A percentile compares a stretch with the other conserved stretches of the same genome.
These are phyloP conservation scores for Coemansia sp. DNA, from an alignment of 192 early-diverging fungal species.

Conservation along the genomic window DNA sequence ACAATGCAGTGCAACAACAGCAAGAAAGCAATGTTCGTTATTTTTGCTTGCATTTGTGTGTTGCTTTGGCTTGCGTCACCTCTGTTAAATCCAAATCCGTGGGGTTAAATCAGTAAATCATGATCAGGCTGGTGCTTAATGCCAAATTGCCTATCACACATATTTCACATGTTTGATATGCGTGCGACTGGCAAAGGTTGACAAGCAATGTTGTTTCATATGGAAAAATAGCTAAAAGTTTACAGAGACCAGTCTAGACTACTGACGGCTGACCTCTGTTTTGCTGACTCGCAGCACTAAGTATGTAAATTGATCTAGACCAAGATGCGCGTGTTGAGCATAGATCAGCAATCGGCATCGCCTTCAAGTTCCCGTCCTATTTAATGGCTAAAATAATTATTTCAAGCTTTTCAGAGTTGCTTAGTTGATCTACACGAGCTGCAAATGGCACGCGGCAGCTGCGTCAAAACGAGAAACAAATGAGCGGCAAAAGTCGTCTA, in stretches of 20 bases:
- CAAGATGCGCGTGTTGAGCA: background rate
- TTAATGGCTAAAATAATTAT: background rate
- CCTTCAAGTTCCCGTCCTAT: background rate
- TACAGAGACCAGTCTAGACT: background rate
- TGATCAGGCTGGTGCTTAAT: background rate
- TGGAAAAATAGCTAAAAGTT: background rate
- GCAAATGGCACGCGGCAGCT: background rate
- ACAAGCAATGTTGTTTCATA: background rate
- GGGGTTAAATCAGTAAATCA: background rate
- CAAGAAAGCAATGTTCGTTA: background rate
- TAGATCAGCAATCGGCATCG: background rate
- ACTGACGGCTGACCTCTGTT: background rate
- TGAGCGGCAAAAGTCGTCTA: background rate
- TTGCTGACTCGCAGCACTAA: background rate
- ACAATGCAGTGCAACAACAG: conserved; percentile 8
- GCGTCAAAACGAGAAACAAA: background rate
- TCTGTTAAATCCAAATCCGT: background rate
- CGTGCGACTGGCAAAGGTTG: background rate
- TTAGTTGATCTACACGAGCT: background rate
- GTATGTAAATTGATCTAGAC: background rate
- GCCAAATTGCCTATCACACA: background rate
- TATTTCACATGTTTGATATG: background rate
- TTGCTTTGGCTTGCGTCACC: conserved; percentile 1
- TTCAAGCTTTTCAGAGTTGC: background rate
- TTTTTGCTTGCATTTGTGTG: background rate